phyloP scores from a whole-genome alignment of 306 rosid genomes.

The Macrotyloma uniflorum region DNA sequence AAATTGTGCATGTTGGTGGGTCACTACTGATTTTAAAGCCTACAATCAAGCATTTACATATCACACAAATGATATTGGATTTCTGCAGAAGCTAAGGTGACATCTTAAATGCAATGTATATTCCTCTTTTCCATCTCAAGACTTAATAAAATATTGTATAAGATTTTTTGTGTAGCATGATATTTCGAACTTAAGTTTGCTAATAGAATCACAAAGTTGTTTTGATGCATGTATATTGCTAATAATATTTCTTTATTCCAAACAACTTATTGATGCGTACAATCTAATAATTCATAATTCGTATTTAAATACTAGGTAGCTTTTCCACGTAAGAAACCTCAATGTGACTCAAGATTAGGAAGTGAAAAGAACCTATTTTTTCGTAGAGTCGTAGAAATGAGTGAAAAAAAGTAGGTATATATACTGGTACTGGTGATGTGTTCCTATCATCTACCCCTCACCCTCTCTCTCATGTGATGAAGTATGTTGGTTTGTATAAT shows the following conservation, averaged over 20 bases:
- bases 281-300: slow-evolving; percentile 30
- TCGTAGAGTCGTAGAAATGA: neutral
- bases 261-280: neutral
- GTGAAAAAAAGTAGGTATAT: neutral
- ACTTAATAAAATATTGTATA: no score
- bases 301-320: neutral
- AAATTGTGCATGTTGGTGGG: slow-evolving; percentile 22
- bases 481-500: slow-evolving; percentile 2
- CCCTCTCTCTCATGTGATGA: slow-evolving; percentile 17
- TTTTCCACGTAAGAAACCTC: slow-evolving; percentile 20
- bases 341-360: slow-evolving; percentile 9
- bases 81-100: slow-evolving; percentile 15
- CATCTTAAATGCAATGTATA: no score
- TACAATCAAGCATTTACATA: slow-evolving; percentile 20
- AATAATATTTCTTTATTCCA: neutral
- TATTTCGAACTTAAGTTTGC: slow-evolving; percentile 1
- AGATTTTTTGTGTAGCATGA: neutral
- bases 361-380: neutral
- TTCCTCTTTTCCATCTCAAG: no score
- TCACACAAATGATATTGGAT: neutral
- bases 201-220: neutral
- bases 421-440: slow-evolving; percentile 1
- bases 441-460: slow-evolving; percentile 18
- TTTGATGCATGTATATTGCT: neutral
- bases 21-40: slow-evolving; percentile 33